Conservation (phyloP, 805 yeast genomes). For the Kluyveromyces starmeri region DNA sequence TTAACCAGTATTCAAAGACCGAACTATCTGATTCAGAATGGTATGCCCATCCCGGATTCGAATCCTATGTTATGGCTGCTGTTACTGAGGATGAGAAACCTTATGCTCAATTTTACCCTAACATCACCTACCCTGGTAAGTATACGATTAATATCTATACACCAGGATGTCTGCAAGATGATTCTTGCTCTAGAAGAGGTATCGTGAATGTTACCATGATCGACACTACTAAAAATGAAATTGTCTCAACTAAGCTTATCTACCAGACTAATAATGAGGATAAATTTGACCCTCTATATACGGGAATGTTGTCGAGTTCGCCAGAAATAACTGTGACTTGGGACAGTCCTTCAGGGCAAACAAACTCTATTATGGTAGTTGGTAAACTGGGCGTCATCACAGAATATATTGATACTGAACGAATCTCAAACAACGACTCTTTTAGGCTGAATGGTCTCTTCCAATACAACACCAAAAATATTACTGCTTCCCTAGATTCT, state of each 20-base stretch:
- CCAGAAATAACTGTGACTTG: constrained; percentile 38
- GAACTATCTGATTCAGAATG: constrained; percentile 18
- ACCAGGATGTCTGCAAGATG: constrained; percentile 73
- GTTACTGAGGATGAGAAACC: constrained; percentile 28
- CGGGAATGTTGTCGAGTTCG: constrained; percentile 53
- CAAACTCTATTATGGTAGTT: constrained; percentile 54
- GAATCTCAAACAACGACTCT: constrained; percentile 25
- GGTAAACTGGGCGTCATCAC: constrained; percentile 50
- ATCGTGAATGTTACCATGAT: constrained; percentile 64
- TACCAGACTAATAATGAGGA: constrained; percentile 74
- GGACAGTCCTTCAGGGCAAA: constrained; percentile 24
- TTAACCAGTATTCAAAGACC: constrained; percentile 21
- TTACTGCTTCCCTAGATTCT: constrained; percentile 34
- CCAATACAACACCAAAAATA: constrained; percentile 70
- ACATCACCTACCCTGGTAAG: constrained; percentile 62
- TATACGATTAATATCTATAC: constrained; percentile 70
- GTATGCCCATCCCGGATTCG: constrained; percentile 18
- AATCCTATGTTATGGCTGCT: constrained; percentile 26
- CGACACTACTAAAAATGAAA: constrained; percentile 30
- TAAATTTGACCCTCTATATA: constrained; percentile 71
- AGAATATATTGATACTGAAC: constrained; percentile 35
- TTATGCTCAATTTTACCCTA: constrained; percentile 49
- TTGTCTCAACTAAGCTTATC: constrained; percentile 36
- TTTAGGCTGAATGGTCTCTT: constrained; percentile 64
- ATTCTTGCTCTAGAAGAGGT: constrained; percentile 63